Percentiles rank a stretch among this genome's conserved stretches.
phyloP scores from a whole-genome alignment of 352 stramenopile species.

The Phytophthora nicotianae region DNA sequence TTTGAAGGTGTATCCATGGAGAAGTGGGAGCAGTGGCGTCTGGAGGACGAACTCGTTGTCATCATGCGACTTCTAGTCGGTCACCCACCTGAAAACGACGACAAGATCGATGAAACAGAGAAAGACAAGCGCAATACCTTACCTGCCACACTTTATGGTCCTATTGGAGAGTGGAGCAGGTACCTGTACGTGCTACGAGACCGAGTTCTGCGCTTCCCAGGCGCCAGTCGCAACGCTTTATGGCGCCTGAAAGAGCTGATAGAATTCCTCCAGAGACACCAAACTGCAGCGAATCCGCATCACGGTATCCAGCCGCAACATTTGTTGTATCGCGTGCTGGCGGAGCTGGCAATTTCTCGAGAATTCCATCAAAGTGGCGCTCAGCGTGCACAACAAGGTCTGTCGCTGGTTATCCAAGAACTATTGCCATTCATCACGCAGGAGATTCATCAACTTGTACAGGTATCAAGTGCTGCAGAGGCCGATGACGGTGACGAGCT shows the following conservation, averaged over 20 bases:
- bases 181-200: constrained; percentile 67
- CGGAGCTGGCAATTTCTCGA: constrained; percentile 57
- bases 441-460: constrained; percentile 44
- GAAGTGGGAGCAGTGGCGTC: constrained; percentile 53
- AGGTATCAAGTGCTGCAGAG: background rate
- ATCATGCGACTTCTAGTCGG: constrained; percentile 38
- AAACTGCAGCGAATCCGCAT: constrained; percentile 4
- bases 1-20: constrained; percentile 51
- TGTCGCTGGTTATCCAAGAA: constrained; percentile 41
- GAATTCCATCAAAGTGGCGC: constrained; percentile 46
- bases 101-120: background rate
- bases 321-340: constrained; percentile 55
- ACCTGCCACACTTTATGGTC: constrained; percentile 30
- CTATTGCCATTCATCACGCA: constrained; percentile 45
- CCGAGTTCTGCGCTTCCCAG: constrained; percentile 47
- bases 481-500: constrained; percentile 37
- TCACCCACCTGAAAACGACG: constrained; percentile 6
- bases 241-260: constrained; percentile 43
- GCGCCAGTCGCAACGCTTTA: constrained; percentile 36
- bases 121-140: background rate
- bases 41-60: constrained; percentile 42
- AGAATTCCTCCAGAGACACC: constrained; percentile 25
- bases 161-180: constrained; percentile 53
- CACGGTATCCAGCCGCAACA: constrained; percentile 31
- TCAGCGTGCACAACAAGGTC: constrained; percentile 40